Evolutionary conservation across 2,329 filamentous ascomycete species (phyloP).

Genomic region (Nothophaeocryptopus gaeumannii): DNA sequence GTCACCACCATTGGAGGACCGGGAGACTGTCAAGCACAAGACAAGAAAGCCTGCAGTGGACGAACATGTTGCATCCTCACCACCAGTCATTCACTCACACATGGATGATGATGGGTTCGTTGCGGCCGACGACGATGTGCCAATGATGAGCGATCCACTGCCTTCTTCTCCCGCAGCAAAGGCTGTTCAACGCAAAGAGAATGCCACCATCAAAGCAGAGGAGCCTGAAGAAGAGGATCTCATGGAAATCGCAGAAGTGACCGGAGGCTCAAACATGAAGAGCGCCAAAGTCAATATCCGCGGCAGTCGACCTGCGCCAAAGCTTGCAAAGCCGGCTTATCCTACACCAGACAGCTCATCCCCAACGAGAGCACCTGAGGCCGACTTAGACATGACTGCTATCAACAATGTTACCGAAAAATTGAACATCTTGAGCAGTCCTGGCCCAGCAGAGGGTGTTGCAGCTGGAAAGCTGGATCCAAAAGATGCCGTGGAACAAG

Average conservation of each 20-base stretch:
- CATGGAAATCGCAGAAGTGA: constrained; percentile 80
- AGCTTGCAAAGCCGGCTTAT: constrained; percentile 63
- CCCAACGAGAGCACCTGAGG: constrained; percentile 59
- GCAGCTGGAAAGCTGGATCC: constrained; percentile 77
- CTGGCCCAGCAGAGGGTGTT: constrained; percentile 59
- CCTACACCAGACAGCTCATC: constrained; percentile 75
- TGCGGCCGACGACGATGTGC: constrained; percentile 63
- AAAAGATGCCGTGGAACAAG: constrained; percentile 84
- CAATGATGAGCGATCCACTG: constrained; percentile 75
- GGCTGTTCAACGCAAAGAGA: constrained; percentile 41
- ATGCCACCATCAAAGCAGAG: constrained; percentile 65
- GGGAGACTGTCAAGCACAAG: constrained; percentile 31
- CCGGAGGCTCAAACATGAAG: constrained; percentile 61
- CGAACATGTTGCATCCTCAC: constrained; percentile 18
- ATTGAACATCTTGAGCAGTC: constrained; percentile 79
- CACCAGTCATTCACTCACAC: constrained; percentile 26
- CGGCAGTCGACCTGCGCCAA: constrained; percentile 74
- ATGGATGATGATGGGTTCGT: constrained; percentile 57
- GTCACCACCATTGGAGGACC: constrained; percentile 66
- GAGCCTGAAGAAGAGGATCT: constrained; percentile 73
- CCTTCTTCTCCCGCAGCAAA: constrained; percentile 73
- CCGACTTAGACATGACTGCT: constrained; percentile 67
- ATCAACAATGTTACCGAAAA: constrained; percentile 87
- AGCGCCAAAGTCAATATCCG: constrained; percentile 77
- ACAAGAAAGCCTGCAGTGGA: constrained; percentile 14